phyloP scores from a whole-genome alignment of 129 eudicot genomes.

The Silybum marianum region DNA sequence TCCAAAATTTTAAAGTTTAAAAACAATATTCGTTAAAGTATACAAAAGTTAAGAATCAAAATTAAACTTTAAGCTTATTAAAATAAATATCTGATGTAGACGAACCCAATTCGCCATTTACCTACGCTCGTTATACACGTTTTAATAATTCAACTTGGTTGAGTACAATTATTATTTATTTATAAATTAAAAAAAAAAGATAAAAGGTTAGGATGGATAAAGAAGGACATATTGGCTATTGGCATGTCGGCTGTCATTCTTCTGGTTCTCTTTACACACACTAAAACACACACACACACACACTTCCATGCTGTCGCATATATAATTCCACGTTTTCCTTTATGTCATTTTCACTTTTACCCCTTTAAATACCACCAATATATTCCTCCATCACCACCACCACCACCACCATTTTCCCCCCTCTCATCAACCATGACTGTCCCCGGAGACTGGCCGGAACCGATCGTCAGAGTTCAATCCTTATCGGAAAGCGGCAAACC shows the following conservation, averaged over 20 bases:
- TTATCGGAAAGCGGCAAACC: constrained; percentile 46
- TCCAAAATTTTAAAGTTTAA: too few relatives aligned
- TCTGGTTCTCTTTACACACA: neutral
- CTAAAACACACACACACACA: neutral
- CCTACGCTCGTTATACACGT: neutral
- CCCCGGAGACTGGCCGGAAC: constrained; percentile 78
- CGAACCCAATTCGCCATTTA: too few relatives aligned
- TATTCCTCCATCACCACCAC: neutral
- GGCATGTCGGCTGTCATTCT: constrained; percentile 19
- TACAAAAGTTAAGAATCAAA: too few relatives aligned
- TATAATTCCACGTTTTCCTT: constrained; percentile 39
- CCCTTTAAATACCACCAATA: constrained; percentile 3
- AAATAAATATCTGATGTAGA: too few relatives aligned
- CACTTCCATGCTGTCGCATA: constrained; percentile 8
- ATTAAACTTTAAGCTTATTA: too few relatives aligned
- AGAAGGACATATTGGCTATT: neutral
- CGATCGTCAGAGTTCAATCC: constrained; percentile 76
- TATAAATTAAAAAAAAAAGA: too few relatives aligned
- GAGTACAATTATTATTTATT: neutral
- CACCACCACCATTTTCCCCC: neutral
- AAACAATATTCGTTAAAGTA: too few relatives aligned
- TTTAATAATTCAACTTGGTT: neutral
- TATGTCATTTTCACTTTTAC: constrained; percentile 37
- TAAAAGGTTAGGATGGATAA: neutral
- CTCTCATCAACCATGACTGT: constrained; percentile 33